phyloP scores from a whole-genome alignment of 257 asterid genomes.

The Solanum gandarillasii region DNA sequence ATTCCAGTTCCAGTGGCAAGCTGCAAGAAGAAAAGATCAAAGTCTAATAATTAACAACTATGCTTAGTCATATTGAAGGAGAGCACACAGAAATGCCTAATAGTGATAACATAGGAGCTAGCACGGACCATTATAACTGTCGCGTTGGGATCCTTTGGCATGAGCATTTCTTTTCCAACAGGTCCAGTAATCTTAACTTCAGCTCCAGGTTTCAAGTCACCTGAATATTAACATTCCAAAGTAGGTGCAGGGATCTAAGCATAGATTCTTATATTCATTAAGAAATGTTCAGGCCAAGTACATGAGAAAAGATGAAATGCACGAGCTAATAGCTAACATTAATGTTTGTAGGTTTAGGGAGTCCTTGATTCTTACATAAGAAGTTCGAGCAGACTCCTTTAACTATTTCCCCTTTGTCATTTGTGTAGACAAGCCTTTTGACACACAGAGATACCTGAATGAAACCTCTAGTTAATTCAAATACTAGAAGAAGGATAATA shows the following conservation, averaged over 20 bases:
- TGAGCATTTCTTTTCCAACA: constrained; percentile 93
- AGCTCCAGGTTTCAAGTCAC: constrained; percentile 80
- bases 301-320: not conserved
- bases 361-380: constrained; percentile 47
- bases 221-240: constrained; percentile 23
- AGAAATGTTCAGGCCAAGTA: not conserved
- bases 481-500: not conserved
- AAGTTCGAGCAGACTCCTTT: constrained; percentile 97
- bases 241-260: not conserved
- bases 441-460: constrained; percentile 78
- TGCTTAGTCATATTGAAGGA: not conserved
- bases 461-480: not conserved
- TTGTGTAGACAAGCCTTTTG: constrained; percentile 81
- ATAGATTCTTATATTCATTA: not conserved
- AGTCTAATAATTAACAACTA: not conserved
- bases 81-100: not conserved
- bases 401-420: constrained; percentile 61
- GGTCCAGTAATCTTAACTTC: constrained; percentile 89
- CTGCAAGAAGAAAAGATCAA: constrained; percentile 13
- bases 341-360: not conserved
- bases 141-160: constrained; percentile 95
- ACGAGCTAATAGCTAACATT: not conserved
- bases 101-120: not conserved
- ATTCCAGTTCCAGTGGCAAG: constrained; percentile 95
- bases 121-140: constrained; percentile 54